Base-by-base conservation (phyloP, 1,284 basidiomycete species). In the Sutorius eximius region DNA sequence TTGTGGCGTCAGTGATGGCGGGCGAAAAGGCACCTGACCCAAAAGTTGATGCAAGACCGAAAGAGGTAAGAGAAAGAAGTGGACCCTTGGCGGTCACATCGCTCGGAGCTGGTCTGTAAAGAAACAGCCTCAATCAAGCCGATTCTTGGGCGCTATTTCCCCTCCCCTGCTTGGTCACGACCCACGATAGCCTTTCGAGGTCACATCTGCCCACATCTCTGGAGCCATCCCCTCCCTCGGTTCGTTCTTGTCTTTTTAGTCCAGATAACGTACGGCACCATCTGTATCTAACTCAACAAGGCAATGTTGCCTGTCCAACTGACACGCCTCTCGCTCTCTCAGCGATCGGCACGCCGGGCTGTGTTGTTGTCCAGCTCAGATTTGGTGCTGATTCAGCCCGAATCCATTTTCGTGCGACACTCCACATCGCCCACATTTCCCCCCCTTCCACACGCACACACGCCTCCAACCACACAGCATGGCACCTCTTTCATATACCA, bases 1-100 rank as follows among this genome's bases (percentile, higher is more conserved):
- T 72, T 71, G 66, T 68, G 66, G 70, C 66, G 66, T 62, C 65
- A 70, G 52, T 72, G 66, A 72, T 68, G 70, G 68, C 65, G 64
- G 69, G 66, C 50, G 57, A 67, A 68, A 55, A 68, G 63, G 61
- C 64, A 66, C 58, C 61, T 69, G 61, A 68, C 62, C 61, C 53
- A 62, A 62, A 62, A 60, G 49, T 33, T 55, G 66, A 64, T 65
- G 45, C 12, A 29, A 47, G 33, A 8, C 62, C 40, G 6, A n/a
- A 71, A 57, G 52, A 54, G 65, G 65, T 34, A 71, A 46, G 49
- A 30, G 55, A 11, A 13, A 53, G 55, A 60, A 52, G 61, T 22
- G 53, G 53, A 55, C 62, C 62, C 64, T 65, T 64, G 63, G 67
- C 66, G 55, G 67, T 65, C 64, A 69, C 65, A 68, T 66, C 67